Evolutionary conservation across 306 rosid genomes (phyloP).

Genomic region (Myrica gale): DNA sequence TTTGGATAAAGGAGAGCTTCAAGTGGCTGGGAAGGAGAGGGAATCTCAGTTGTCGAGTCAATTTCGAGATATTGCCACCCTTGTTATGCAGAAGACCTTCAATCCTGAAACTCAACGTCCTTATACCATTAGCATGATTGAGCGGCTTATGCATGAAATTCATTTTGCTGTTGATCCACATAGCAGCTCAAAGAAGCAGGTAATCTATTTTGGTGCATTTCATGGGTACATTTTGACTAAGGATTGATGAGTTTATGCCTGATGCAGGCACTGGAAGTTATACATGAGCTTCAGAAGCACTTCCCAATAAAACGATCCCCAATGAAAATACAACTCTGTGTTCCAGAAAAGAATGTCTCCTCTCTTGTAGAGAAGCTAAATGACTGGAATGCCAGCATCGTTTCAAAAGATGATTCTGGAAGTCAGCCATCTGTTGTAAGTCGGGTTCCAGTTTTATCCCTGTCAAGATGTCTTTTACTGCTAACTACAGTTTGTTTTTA

Average conservation of each 20-base stretch:
- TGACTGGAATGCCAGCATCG: conserved; percentile 58
- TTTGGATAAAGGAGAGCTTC: conserved; percentile 92
- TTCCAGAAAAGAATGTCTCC: conserved; percentile 48
- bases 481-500: no score
- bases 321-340: conserved; percentile 57
- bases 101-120: conserved; percentile 94
- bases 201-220: conserved; percentile 1
- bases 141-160: conserved; percentile 81
- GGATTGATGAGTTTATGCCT: conserved; percentile 1
- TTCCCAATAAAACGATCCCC: conserved; percentile 94
- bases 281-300: conserved; percentile 95
- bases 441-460: not conserved
- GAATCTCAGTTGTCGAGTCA: conserved; percentile 81
- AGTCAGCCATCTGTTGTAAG: conserved; percentile 68
- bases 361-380: conserved; percentile 66
- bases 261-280: conserved; percentile 80
- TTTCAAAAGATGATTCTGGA: conserved; percentile 70
- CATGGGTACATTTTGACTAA: not conserved
- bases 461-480: conserved; percentile 10
- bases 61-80: conserved; percentile 92
- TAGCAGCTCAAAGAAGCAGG: conserved; percentile 88
- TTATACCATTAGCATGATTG: conserved; percentile 93
- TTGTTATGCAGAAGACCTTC: conserved; percentile 91
- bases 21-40: conserved; percentile 95
- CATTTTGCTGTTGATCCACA: conserved; percentile 90